Evolutionary conservation across 2,329 filamentous ascomycete genomes (phyloP).

Genomic region (Phyllosticta citrichinensis): DNA sequence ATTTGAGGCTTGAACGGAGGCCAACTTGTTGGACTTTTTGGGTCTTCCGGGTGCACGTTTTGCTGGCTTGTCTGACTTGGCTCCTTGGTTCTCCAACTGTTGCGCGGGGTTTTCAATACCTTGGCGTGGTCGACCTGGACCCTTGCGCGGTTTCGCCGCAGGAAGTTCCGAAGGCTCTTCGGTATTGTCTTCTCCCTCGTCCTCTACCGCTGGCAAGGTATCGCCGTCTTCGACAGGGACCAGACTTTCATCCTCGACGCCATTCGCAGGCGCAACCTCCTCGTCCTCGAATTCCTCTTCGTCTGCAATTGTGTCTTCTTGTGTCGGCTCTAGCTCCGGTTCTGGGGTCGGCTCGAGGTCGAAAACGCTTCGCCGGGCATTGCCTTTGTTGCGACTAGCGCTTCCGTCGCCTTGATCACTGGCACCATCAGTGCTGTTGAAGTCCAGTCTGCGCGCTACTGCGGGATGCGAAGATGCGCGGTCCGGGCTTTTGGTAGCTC

Average conservation of each 20-base stretch:
- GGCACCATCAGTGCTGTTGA: slow-evolving; percentile 24
- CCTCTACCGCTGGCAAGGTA: slow-evolving; percentile 18
- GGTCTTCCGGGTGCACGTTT: slow-evolving; percentile 3
- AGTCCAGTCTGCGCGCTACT: slow-evolving; percentile 48
- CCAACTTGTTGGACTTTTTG: not conserved
- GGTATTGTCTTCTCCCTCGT: slow-evolving; percentile 18
- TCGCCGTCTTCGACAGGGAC: slow-evolving; percentile 22
- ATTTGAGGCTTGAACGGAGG: slow-evolving; percentile 1
- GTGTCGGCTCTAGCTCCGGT: slow-evolving; percentile 17
- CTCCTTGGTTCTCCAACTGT: slow-evolving; percentile 18
- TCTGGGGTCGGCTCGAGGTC: slow-evolving; percentile 24
- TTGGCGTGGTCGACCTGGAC: slow-evolving; percentile 12
- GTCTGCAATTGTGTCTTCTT: slow-evolving; percentile 25
- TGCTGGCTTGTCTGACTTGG: slow-evolving; percentile 6
- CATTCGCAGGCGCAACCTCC: slow-evolving; percentile 15
- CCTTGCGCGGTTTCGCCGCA: slow-evolving; percentile 15
- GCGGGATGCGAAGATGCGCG: slow-evolving; percentile 26
- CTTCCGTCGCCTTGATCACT: slow-evolving; percentile 20
- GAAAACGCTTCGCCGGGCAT: slow-evolving; percentile 22
- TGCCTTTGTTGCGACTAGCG: slow-evolving; percentile 18
- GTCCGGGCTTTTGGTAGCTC: slow-evolving; percentile 20
- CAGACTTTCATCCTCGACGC: slow-evolving; percentile 20
- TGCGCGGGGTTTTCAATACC: slow-evolving; percentile 19
- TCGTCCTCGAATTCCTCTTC: slow-evolving; percentile 22
- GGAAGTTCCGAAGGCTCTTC: slow-evolving; percentile 14